A percentile compares a stretch with the other conserved stretches of the same genome.
Conservation (phyloP, 108 stramenopile species). For the Nitzschia putrida region DNA sequence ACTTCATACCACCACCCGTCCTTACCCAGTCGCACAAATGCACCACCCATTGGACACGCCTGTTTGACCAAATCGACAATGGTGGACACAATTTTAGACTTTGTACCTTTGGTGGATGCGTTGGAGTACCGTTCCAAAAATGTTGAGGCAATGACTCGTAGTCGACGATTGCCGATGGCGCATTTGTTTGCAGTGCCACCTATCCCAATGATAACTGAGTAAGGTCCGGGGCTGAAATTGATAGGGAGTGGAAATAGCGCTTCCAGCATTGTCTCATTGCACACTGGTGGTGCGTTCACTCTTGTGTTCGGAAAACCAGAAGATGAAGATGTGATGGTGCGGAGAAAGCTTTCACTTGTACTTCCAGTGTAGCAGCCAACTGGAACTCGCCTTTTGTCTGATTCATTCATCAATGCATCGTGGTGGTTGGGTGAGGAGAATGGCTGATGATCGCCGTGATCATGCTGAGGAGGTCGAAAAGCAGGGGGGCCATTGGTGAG, state of each 20-base stretch:
- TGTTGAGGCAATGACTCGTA: constrained; percentile 17
- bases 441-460: too few species aligned
- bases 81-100: constrained; percentile 33
- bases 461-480: too few species aligned
- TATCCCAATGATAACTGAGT: constrained; percentile 17
- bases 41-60: neutral
- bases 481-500: too few species aligned
- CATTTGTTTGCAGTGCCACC: constrained; percentile 4
- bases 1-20: constrained; percentile 37
- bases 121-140: constrained; percentile 20
- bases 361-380: too few species aligned
- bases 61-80: constrained; percentile 19
- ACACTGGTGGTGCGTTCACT: too few species aligned
- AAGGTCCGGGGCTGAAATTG: constrained; percentile 14
- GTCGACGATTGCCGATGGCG: constrained; percentile 34
- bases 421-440: too few species aligned
- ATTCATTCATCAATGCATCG: too few species aligned
- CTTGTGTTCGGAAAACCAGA: too few species aligned
- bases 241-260: constrained; percentile 3
- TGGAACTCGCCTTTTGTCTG: too few species aligned
- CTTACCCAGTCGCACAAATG: neutral
- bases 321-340: too few species aligned
- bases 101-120: constrained; percentile 25
- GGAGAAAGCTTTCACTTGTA: too few species aligned
- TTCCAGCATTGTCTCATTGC: neutral